These are phyloP conservation scores for Phytophthora kernoviae DNA, from an alignment of 352 stramenopile species.

Conservation along the genomic window DNA sequence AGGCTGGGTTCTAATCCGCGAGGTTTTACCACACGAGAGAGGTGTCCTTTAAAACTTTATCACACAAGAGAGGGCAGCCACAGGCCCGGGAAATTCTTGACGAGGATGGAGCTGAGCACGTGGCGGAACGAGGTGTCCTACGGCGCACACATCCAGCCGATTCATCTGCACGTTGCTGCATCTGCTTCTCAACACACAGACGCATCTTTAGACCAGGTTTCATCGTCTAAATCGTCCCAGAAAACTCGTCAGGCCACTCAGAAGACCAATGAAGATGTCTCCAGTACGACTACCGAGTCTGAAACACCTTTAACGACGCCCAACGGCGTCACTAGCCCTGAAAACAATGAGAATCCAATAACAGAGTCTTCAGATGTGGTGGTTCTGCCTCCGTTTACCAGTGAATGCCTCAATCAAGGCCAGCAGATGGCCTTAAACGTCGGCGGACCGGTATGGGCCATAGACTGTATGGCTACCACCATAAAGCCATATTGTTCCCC, in stretches of 20 bases:
- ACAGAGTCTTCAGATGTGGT: conserved; percentile 20
- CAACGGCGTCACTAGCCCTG: conserved; percentile 1
- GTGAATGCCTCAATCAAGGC: conserved; percentile 35
- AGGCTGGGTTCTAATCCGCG: too few species aligned
- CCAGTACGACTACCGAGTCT: conserved; percentile 3
- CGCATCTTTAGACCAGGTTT: conserved; percentile 7
- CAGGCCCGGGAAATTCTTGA: too few species aligned
- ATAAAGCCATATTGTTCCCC: too few species aligned
- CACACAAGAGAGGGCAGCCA: too few species aligned
- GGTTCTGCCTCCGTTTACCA: conserved; percentile 52
- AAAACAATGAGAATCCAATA: background rate
- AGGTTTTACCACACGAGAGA: too few species aligned
- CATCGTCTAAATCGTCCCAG: conserved; percentile 11
- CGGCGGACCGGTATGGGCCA: conserved; percentile 78
- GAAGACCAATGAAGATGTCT: background rate
- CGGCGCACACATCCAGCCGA: conserved; percentile 52
- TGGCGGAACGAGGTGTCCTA: conserved; percentile 43
- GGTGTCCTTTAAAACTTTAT: too few species aligned
- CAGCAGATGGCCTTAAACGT: conserved; percentile 65
- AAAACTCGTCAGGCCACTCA: conserved; percentile 7
- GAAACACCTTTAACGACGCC: conserved; percentile 14
- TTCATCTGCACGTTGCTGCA: conserved; percentile 39
- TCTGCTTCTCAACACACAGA: background rate
- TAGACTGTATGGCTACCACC: too few species aligned
- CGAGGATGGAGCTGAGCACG: conserved; percentile 30